Conservation (phyloP, 106 monocot species). For the Dendrobium catenatum region DNA sequence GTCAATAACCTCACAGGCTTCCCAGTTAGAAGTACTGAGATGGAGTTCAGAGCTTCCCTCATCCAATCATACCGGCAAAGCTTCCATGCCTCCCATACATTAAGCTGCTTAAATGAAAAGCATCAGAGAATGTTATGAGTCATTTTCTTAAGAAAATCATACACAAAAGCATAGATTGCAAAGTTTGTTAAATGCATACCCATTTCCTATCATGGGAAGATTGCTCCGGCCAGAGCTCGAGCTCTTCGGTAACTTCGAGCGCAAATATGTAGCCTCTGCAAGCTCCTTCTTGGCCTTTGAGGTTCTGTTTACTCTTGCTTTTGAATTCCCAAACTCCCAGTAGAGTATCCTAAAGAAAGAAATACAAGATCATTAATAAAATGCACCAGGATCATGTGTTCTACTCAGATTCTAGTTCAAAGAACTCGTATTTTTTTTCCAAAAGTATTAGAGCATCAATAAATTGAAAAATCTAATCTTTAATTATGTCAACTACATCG, state of each 20-base stretch:
- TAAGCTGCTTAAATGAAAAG: background rate
- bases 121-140: background rate
- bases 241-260: conserved; percentile 44
- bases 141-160: no score
- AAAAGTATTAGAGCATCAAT: no score
- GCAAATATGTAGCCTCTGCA: conserved; percentile 54
- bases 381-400: background rate
- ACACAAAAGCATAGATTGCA: background rate
- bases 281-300: conserved; percentile 19
- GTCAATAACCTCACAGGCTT: background rate
- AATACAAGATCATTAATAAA: background rate
- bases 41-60: conserved; percentile 10
- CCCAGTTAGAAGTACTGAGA: background rate
- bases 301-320: conserved; percentile 58
- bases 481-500: no score
- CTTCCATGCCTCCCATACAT: conserved; percentile 11
- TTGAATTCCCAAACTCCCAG: conserved; percentile 53
- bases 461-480: no score
- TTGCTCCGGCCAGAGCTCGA: conserved; percentile 53
- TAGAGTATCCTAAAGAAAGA: conserved; percentile 18
- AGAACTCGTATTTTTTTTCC: background rate
- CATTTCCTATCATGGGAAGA: conserved; percentile 38
- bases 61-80: conserved; percentile 18
- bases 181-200: conserved; percentile 20
- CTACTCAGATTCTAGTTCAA: background rate